Evolutionary conservation across 2,329 filamentous ascomycete species (phyloP).

Genomic region (Hymenoscyphus albidus): DNA sequence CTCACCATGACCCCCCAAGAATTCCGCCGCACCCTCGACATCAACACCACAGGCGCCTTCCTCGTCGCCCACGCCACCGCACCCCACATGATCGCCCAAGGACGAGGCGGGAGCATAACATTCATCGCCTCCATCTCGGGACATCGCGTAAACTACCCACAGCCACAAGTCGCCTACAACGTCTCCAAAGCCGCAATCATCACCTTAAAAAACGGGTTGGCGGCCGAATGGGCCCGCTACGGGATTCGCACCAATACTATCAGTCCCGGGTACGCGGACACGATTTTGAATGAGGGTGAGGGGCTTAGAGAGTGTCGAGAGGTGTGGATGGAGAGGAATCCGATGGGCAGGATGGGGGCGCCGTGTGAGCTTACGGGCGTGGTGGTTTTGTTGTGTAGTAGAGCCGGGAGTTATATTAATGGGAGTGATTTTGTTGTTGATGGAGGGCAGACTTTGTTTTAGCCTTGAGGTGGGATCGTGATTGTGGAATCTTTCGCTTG

Average conservation of each 20-base stretch:
- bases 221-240: slow-evolving; percentile 68
- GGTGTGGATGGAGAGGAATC: slow-evolving; percentile 57
- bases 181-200: slow-evolving; percentile 65
- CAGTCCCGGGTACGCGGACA: slow-evolving; percentile 69
- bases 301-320: slow-evolving; percentile 50
- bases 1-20: slow-evolving; percentile 54
- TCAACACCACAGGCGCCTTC: slow-evolving; percentile 70
- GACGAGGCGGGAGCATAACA: slow-evolving; percentile 55
- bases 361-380: slow-evolving; percentile 61
- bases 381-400: slow-evolving; percentile 57
- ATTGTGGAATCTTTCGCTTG: no score
- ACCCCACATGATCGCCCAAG: slow-evolving; percentile 48
- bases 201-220: slow-evolving; percentile 60
- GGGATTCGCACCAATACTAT: slow-evolving; percentile 70
- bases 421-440: slow-evolving; percentile 58
- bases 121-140: slow-evolving; percentile 66
- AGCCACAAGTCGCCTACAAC: slow-evolving; percentile 71
- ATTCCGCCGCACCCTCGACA: slow-evolving; percentile 62
- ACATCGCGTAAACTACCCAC: slow-evolving; percentile 66
- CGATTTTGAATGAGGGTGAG: slow-evolving; percentile 58
- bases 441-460: slow-evolving; percentile 45
- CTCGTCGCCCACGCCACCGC: slow-evolving; percentile 63
- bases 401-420: slow-evolving; percentile 62
- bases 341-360: slow-evolving; percentile 61
- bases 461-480: background rate